These are phyloP conservation scores for Favolaschia claudopus DNA, from an alignment of 768 basidiomycete genomes.

Conservation along the genomic window DNA sequence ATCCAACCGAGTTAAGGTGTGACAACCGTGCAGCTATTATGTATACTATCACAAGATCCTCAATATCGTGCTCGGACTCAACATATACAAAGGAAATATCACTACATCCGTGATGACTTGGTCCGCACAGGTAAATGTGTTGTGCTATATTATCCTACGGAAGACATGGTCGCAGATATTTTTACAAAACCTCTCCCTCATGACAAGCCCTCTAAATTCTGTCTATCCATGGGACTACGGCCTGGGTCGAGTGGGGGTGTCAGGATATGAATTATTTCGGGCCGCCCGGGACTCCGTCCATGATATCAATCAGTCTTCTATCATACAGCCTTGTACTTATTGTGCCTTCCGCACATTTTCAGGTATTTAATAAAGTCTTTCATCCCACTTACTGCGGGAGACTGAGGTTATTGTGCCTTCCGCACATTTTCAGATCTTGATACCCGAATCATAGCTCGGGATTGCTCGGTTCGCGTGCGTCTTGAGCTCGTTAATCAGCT, in stretches of 20 bases:
- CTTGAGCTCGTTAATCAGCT: no score
- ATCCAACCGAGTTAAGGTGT: not conserved
- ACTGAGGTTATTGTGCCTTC: slow-evolving; percentile 5
- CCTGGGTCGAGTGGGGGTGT: slow-evolving; percentile 25
- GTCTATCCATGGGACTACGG: slow-evolving; percentile 21
- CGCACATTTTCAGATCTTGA: slow-evolving; percentile 1
- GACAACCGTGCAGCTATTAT: slow-evolving; percentile 3
- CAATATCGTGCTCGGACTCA: not conserved
- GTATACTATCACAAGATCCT: not conserved
- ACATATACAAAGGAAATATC: not conserved
- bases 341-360: not conserved
- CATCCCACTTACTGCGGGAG: not conserved
- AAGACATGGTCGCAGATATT: slow-evolving; percentile 37
- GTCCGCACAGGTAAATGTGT: slow-evolving; percentile 15
- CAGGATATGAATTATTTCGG: slow-evolving; percentile 2
- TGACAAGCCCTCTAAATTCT: slow-evolving; percentile 26
- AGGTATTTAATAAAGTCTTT: slow-evolving; percentile 12
- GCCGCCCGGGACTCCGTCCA: slow-evolving; percentile 7
- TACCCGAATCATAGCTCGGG: no score
- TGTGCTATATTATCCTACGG: slow-evolving; percentile 13
- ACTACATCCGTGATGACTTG: not conserved
- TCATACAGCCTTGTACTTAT: not conserved
- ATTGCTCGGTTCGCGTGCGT: no score
- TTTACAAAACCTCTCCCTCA: slow-evolving; percentile 28
- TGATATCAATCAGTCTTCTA: not conserved